Evolutionary conservation across 1,284 basidiomycete species (phyloP), one percentile per base, ranked within the genome.

Genomic region (Coriolopsis trogii): DNA sequence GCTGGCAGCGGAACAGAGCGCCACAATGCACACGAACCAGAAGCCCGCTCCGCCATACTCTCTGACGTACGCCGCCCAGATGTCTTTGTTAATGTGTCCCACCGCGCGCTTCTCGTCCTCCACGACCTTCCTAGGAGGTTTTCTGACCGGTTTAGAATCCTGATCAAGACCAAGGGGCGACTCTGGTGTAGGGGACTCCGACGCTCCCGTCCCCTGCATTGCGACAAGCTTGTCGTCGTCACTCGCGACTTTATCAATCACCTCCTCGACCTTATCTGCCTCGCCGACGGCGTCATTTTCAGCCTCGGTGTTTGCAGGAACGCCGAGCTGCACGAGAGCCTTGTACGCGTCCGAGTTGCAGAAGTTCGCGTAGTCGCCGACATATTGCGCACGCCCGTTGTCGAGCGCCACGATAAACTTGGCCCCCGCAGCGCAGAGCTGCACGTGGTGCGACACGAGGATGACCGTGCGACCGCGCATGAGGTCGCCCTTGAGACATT

Each of bases 81-180:
- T 87, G 34, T 85, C 80, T 53, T 76, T 76, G 41, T 81, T 73
- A 49, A 97, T 92, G 33, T 86, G 81, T 1, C 95, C 94, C 23
- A 91, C 85, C 0, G 91, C 94, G 5, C 93, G 80, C 57, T 85
- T 85, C 70, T 97, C 94, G 62, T 97, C 95, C 66, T 96, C 93
- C 26, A 96, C 78, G 16, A 97, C 77, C 70, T 95, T 96, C 41
- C 92, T 77, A 0, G 90, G 88, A 1, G 80, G 66, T 67, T 90
- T 92, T 67, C 82, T 85, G 55, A 66, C 39, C 67, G 52, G 79
- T 6, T 67, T 31, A 12, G 5, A 15, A 16, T 31, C 30, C 30
- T 12, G 16, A 12, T 31, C 10, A 12, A 31, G 16, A 6, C 13
- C 13, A 4, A 16, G 13, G 6, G 30, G 30, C 16, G 16, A 12